Percentiles rank a stretch among this genome's conserved stretches.
Conservation (phyloP, 1,284 basidiomycete genomes). For the Ustilago trichophora region DNA sequence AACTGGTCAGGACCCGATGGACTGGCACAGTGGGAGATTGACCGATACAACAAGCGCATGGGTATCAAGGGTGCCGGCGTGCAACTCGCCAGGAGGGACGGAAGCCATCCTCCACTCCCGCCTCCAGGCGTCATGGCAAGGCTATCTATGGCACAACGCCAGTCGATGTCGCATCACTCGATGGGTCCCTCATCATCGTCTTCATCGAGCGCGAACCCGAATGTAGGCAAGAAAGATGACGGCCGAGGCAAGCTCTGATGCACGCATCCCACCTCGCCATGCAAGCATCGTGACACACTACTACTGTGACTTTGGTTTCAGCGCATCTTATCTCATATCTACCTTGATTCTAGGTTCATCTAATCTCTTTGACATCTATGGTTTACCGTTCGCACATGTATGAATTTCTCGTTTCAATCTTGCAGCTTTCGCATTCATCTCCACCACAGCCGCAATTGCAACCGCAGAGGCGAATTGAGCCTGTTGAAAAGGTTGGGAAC, state of each 20-base stretch:
- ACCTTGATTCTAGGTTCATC: too few relatives aligned
- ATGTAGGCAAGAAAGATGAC: conserved; percentile 13
- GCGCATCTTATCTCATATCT: too few relatives aligned
- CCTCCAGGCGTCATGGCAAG: conserved; percentile 28
- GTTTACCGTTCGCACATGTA: too few relatives aligned
- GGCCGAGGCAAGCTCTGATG: conserved; percentile 8
- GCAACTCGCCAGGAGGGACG: conserved; percentile 22
- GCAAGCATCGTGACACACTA: too few relatives aligned
- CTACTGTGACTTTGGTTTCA: too few relatives aligned
- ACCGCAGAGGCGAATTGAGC: too few relatives aligned
- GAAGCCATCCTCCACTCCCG: conserved; percentile 27
- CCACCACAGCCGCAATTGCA: too few relatives aligned
- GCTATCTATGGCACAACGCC: conserved; percentile 29
- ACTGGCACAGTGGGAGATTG: conserved; percentile 63
- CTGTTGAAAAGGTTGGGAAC: too few relatives aligned
- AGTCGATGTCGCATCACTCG: conserved; percentile 19
- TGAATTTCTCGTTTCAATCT: too few relatives aligned
- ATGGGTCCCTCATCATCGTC: conserved; percentile 1
- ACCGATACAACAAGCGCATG: conserved; percentile 63
- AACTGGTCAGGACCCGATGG: conserved; percentile 62
- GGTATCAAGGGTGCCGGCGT: conserved; percentile 52
- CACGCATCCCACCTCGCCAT: too few relatives aligned
- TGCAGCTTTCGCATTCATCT: too few relatives aligned
- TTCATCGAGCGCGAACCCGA: not conserved
- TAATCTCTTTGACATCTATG: too few relatives aligned